Evolutionary conservation across 1,284 basidiomycete genomes (phyloP).

Genomic region (Puccinia polysora): DNA sequence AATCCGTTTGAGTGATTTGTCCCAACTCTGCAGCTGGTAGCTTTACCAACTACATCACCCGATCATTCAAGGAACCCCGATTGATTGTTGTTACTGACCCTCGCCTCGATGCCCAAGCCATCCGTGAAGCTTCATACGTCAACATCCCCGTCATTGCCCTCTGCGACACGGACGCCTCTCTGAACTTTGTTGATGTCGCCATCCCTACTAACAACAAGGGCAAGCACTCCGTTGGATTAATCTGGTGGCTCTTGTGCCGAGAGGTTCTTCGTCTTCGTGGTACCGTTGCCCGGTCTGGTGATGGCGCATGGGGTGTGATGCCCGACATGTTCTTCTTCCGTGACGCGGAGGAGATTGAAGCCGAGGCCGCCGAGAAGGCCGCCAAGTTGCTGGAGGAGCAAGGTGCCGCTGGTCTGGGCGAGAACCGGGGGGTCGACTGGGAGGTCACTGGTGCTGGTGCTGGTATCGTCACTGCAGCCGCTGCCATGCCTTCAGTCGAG

Average conservation of each 20-base stretch:
- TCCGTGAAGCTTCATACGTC: constrained; percentile 98
- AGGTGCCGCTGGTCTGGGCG: constrained; percentile 54
- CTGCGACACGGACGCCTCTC: constrained; percentile 94
- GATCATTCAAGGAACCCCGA: constrained; percentile 99
- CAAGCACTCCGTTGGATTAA: constrained; percentile 89
- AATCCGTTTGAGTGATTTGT: background rate
- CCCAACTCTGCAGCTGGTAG: constrained; percentile 64
- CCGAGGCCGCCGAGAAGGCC: constrained; percentile 32
- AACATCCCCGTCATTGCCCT: constrained; percentile 99
- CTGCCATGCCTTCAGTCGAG: constrained; percentile 47
- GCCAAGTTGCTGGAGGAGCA: constrained; percentile 51
- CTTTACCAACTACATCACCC: constrained; percentile 97
- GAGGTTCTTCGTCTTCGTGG: constrained; percentile 95
- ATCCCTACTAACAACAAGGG: constrained; percentile 99
- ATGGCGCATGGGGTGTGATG: constrained; percentile 89
- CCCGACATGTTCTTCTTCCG: constrained; percentile 43
- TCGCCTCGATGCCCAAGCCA: constrained; percentile 98
- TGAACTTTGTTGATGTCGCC: constrained; percentile 95
- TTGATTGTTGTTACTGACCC: constrained; percentile 98
- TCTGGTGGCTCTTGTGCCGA: constrained; percentile 98
- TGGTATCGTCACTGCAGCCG: constrained; percentile 53
- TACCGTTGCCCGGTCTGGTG: constrained; percentile 77
- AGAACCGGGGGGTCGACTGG: constrained; percentile 50
- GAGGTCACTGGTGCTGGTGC: constrained; percentile 64
- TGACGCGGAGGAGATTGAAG: constrained; percentile 41